Base-by-base conservation (phyloP, 2,329 filamentous ascomycete genomes). In the Fusarium pseudocircinatum region DNA sequence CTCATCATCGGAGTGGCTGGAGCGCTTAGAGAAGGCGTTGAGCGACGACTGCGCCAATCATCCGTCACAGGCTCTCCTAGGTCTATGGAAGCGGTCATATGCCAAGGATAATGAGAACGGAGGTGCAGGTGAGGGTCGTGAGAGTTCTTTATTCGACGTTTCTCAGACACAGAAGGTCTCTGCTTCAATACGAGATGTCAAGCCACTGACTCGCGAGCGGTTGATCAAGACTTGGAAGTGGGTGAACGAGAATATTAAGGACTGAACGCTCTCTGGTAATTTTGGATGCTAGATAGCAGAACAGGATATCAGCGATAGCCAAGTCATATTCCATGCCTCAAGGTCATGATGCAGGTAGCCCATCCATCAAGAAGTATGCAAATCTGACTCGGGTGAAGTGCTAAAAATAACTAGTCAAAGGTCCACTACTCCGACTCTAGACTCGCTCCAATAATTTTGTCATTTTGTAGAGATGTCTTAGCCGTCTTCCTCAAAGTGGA, bases 211-310 rank as follows among this genome's bases (percentile, higher is more conserved):
- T 32, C 62, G 59, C 12, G 70, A 73, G 9, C 49, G 69, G 26
- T 7, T 78, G 14, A 3, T 68, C 12, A 67, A 70, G 32, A 78
- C 61, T 16, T 78, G 77, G 77, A 63, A 66, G 18, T 78, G 77
- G 77, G 60, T 78, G 4, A 53, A 39, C 11, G 47, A 63, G 15
- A 61, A 53, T 5, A 57, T 74, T 7, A 43, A 58, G 18, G 6
- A 20, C 2, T 69, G 24, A 34, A 7, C 8, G 13, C 13, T 15
- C 18, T 26, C 12, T 12, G 5, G 4, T 16, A 18, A 1, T 15
- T 20, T 34, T 6, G 22, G 14, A 9, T 20, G 0, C 6, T 8
- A 4, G 3, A 13, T 34, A 56, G 28, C 3, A 10, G 9, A n/a
- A 28, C 18, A 14, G 2, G 20, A 30, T 8, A 7, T 22, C 4